A percentile compares a stretch with the other conserved stretches of the same genome.
These are phyloP conservation scores for Helicocarpus griseus DNA, from an alignment of 2,329 filamentous ascomycete species.

Conservation along the genomic window DNA sequence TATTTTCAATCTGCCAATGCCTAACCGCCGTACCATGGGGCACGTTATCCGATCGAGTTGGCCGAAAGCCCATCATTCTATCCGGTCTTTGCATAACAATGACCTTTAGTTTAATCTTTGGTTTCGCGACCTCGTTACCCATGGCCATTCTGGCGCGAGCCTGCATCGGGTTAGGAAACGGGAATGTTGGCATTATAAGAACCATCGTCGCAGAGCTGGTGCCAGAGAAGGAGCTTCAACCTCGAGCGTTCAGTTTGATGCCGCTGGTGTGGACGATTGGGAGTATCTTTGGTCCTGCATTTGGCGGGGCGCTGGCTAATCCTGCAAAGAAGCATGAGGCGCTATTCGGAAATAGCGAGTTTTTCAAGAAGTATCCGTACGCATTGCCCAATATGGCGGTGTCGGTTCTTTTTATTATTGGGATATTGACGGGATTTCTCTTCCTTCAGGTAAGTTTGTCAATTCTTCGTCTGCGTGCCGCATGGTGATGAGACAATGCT, in stretches of 20 bases:
- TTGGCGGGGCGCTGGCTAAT: conserved; percentile 78
- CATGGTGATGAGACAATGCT: not conserved
- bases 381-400: conserved; percentile 73
- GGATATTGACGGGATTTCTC: conserved; percentile 61
- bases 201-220: conserved; percentile 93
- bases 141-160: conserved; percentile 73
- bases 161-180: conserved; percentile 75
- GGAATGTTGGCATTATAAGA: conserved; percentile 86
- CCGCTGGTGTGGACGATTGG: conserved; percentile 83
- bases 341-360: conserved; percentile 55
- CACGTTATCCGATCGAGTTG: conserved; percentile 64
- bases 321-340: conserved; percentile 65
- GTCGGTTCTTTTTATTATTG: conserved; percentile 65
- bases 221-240: conserved; percentile 74
- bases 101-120: conserved; percentile 71
- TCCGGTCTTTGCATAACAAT: conserved; percentile 67
- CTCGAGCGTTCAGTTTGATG: conserved; percentile 86
- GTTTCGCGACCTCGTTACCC: conserved; percentile 65
- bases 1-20: conserved; percentile 64
- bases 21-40: conserved; percentile 67
- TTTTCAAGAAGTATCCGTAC: conserved; percentile 73
- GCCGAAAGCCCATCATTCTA: conserved; percentile 74
- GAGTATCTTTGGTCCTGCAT: conserved; percentile 74
- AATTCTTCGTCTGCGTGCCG: not conserved
- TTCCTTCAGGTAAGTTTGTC: conserved; percentile 57